Percentiles rank a stretch among this genome's conserved stretches.
These are phyloP conservation scores for Arthromyces matolae DNA, from an alignment of 768 basidiomycete genomes.

Conservation along the genomic window DNA sequence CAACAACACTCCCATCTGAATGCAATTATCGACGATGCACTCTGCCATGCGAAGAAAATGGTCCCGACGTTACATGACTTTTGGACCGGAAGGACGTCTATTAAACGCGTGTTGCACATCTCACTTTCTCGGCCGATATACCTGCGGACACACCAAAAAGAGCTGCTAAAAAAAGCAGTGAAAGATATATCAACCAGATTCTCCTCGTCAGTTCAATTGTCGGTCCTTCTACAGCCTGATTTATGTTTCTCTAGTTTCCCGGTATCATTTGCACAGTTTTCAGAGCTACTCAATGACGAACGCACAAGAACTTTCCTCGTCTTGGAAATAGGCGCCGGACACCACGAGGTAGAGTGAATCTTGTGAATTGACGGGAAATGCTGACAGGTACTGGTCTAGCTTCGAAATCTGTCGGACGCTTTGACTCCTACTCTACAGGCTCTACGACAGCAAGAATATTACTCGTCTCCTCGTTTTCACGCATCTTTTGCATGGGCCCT, in stretches of 20 bases:
- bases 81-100: slow-evolving; percentile 21
- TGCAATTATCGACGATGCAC: slow-evolving; percentile 41
- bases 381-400: slow-evolving; percentile 37
- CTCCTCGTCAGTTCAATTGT: slow-evolving; percentile 38
- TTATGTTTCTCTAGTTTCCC: slow-evolving; percentile 49
- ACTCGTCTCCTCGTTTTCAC: slow-evolving; percentile 79
- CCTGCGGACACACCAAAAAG: slow-evolving; percentile 74
- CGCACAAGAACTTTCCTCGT: slow-evolving; percentile 76
- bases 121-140: slow-evolving; percentile 83
- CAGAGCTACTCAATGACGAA: slow-evolving; percentile 76
- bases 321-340: slow-evolving; percentile 81
- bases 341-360: slow-evolving; percentile 53
- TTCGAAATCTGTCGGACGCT: slow-evolving; percentile 49
- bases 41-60: slow-evolving; percentile 37
- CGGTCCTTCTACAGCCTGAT: background rate
- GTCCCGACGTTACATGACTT: slow-evolving; percentile 49
- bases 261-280: slow-evolving; percentile 69
- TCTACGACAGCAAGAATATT: slow-evolving; percentile 77
- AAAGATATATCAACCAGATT: slow-evolving; percentile 44
- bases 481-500: slow-evolving; percentile 88
- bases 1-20: slow-evolving; percentile 40
- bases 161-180: slow-evolving; percentile 64
- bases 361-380: background rate
- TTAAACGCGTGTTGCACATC: slow-evolving; percentile 62
- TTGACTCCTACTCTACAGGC: slow-evolving; percentile 55